Evolutionary conservation across 805 yeast genomes (phyloP).

Genomic region (Cyberlindnera bimundalis): DNA sequence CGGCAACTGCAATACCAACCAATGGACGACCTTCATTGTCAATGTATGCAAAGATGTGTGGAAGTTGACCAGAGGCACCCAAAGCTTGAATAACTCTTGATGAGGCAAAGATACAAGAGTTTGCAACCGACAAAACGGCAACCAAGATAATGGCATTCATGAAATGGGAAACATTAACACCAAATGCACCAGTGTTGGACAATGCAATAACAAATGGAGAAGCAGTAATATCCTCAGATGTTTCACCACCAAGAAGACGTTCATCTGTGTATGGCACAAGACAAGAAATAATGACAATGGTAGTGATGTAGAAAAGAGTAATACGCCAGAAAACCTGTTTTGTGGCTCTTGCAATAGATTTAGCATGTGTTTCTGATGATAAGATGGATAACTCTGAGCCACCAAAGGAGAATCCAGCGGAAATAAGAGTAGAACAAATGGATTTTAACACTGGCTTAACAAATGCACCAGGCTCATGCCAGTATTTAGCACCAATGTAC

Average conservation of each 20-base stretch:
- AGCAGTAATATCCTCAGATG: conserved; percentile 59
- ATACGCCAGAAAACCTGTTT: conserved; percentile 86
- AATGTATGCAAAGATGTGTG: conserved; percentile 54
- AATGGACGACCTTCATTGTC: conserved; percentile 70
- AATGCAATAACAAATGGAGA: conserved; percentile 81
- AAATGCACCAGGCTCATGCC: conserved; percentile 53
- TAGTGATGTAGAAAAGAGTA: conserved; percentile 61
- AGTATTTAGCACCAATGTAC: conserved; percentile 41
- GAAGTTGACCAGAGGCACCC: conserved; percentile 62
- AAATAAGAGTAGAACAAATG: conserved; percentile 66
- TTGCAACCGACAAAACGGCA: conserved; percentile 71
- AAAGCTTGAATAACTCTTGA: conserved; percentile 65
- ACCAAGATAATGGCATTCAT: conserved; percentile 67
- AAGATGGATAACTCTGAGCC: conserved; percentile 74
- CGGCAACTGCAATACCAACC: conserved; percentile 48
- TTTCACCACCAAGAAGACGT: conserved; percentile 44
- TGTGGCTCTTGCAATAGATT: conserved; percentile 55
- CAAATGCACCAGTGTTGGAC: conserved; percentile 54
- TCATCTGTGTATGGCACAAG: conserved; percentile 63
- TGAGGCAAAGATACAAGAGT: conserved; percentile 64
- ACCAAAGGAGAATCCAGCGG: conserved; percentile 74
- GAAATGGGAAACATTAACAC: conserved; percentile 57
- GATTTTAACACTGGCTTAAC: conserved; percentile 60
- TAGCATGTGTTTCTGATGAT: conserved; percentile 73
- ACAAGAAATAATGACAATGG: conserved; percentile 56